Conservation (phyloP, 768 basidiomycete genomes). For the Dentipellis sp. region DNA sequence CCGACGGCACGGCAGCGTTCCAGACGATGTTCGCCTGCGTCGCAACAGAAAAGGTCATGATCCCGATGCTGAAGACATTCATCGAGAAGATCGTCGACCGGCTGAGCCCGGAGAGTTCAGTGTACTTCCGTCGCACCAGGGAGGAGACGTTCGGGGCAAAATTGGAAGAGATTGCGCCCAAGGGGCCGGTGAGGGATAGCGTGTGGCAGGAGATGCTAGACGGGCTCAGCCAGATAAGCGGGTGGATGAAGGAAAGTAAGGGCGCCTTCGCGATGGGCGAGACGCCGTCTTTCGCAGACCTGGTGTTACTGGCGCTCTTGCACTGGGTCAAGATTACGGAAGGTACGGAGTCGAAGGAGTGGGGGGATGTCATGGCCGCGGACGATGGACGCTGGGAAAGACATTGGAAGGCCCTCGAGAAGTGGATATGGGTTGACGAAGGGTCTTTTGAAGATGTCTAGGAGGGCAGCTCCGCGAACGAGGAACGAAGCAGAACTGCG, state of each 20-base stretch:
- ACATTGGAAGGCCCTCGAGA: neutral
- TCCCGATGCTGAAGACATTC: neutral
- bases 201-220: neutral
- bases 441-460: neutral
- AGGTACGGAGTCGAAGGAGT: neutral
- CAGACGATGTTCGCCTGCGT: neutral
- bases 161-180: neutral
- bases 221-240: neutral
- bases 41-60: neutral
- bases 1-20: neutral
- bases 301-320: neutral
- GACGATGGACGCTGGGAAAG: neutral
- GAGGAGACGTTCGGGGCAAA: neutral
- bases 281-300: neutral
- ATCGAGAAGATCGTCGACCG: neutral
- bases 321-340: neutral
- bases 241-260: neutral
- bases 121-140: neutral
- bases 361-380: neutral
- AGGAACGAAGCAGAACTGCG: no score
- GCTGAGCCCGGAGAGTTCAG: neutral
- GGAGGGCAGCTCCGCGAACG: no score
- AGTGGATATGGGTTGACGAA: neutral
- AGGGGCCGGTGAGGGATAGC: neutral
- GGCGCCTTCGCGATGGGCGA: neutral